A percentile compares a stretch with the other conserved stretches of the same genome.
Conservation (phyloP, 2,329 filamentous ascomycete species). For the Ophiostoma tasmaniense region DNA sequence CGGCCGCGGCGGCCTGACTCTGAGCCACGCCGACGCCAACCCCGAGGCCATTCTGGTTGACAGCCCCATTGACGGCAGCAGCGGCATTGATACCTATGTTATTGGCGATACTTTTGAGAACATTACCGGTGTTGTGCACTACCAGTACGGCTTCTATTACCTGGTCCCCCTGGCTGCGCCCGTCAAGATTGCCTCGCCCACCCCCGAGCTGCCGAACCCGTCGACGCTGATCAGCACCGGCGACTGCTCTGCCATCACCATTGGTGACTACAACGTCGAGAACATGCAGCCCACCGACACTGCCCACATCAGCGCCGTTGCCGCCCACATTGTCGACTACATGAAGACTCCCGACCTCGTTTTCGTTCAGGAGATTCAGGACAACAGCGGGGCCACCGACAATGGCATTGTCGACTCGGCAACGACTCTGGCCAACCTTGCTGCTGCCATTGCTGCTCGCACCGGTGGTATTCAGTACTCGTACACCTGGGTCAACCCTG, state of each 20-base stretch:
- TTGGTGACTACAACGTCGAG: constrained; percentile 63
- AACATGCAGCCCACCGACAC: constrained; percentile 51
- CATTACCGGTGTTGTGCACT: constrained; percentile 59
- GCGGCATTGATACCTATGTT: constrained; percentile 50
- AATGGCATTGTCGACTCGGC: constrained; percentile 50
- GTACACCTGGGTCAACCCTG: constrained; percentile 51
- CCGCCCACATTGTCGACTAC: constrained; percentile 56
- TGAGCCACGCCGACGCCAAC: constrained; percentile 55
- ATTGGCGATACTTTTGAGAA: constrained; percentile 57
- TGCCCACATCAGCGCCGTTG: constrained; percentile 47
- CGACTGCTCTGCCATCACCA: constrained; percentile 51
- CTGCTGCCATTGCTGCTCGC: constrained; percentile 40
- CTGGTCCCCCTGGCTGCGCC: constrained; percentile 56
- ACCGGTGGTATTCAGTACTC: constrained; percentile 47
- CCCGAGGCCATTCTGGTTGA: constrained; percentile 61
- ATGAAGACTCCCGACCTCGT: constrained; percentile 55
- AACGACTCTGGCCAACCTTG: constrained; percentile 49
- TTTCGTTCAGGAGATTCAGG: constrained; percentile 64
- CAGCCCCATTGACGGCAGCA: constrained; percentile 54
- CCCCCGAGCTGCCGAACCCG: constrained; percentile 39
- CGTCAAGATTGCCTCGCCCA: constrained; percentile 35
- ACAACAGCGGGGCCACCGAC: constrained; percentile 53
- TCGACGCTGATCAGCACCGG: constrained; percentile 46
- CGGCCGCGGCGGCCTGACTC: constrained; percentile 54
- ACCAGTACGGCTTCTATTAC: constrained; percentile 60